Evolutionary conservation across 345 rosid genomes (phyloP), one percentile per base, ranked within the genome.

Genomic region (Linum trigynum): DNA sequence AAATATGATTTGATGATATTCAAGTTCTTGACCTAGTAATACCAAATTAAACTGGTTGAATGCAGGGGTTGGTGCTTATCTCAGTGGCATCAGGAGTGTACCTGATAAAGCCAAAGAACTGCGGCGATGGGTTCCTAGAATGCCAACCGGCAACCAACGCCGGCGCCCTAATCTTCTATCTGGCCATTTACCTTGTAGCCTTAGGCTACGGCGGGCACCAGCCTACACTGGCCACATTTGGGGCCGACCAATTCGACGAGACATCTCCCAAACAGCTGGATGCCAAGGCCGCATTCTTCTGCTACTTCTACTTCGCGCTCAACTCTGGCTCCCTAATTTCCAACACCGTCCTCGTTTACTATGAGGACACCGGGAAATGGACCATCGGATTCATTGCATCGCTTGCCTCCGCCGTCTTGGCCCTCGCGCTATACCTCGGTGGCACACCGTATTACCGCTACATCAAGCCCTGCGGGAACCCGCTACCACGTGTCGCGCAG

Each of bases 141-240:
- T 89, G 97, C 75, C 8, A 3, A 35, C 74, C 84, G 5, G 0
- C 87, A 0, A 78, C 97, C 11, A 41, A 81, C 1, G 23, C 63
- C 1, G 84, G 87, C 2, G 69, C 77, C 7, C 84, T 58, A 3
- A 61, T 82, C 36, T 89, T 92, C 72, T 89, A 87, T 64, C 11
- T 87, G 16, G 80, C 98, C 0, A 86, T 83, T 14, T 92, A 92
- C 64, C 70, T 89, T 0, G 73, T 86, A 39, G 98, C 98, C 4
- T 86, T 92, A 8, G 98, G 98, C 37, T 89, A 92, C 40, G 97
- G 98, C 0, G 98, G 97, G 7, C 88, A 89, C 67, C 97, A 89
- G 67, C 98, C 98, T 38, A 83, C 96, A 10, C 7, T 89, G 61
- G 98, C 92, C 64, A 92, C 98, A 3, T 86, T 89, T 23, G 98